Evolutionary conservation across 2,329 filamentous ascomycete species (phyloP).

Genomic region (Colletotrichum filicis): DNA sequence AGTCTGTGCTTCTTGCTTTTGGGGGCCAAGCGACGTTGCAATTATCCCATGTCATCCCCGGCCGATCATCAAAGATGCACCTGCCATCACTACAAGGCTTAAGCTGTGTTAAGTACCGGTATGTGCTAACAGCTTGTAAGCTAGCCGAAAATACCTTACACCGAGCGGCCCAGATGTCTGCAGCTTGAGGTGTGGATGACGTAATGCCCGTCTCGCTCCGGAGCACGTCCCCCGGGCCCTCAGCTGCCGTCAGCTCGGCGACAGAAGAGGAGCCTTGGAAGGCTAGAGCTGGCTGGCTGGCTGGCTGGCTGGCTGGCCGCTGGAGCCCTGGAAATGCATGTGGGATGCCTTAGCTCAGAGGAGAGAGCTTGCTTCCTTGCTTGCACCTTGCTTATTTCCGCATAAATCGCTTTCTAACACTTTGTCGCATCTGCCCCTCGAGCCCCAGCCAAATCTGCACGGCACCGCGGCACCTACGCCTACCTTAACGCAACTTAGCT

Average conservation of each 20-base stretch:
- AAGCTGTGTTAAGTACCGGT: neutral
- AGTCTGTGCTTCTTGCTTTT: neutral
- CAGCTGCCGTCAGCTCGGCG: neutral
- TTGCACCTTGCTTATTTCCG: neutral
- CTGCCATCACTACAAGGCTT: no score
- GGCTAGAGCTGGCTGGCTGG: no score
- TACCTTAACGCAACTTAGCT: neutral
- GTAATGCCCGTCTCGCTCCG: conserved; percentile 16
- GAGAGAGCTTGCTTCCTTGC: neutral
- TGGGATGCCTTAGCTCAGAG: neutral
- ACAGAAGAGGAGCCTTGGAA: neutral
- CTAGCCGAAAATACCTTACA: neutral
- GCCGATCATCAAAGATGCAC: neutral
- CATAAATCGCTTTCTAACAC: conserved; percentile 14
- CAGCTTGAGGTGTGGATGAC: neutral
- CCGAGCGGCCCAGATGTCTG: neutral
- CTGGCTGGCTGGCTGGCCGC: no score
- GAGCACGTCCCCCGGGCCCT: neutral
- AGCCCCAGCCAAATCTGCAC: neutral
- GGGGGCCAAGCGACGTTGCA: conserved; percentile 1
- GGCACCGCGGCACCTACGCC: conserved; percentile 3
- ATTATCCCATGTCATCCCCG: neutral
- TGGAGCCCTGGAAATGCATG: neutral
- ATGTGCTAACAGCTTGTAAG: neutral
- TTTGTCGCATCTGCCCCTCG: conserved; percentile 17